These are phyloP conservation scores for Juncus effusus DNA, from an alignment of 176 grass and related monocot genomes.

Conservation along the genomic window DNA sequence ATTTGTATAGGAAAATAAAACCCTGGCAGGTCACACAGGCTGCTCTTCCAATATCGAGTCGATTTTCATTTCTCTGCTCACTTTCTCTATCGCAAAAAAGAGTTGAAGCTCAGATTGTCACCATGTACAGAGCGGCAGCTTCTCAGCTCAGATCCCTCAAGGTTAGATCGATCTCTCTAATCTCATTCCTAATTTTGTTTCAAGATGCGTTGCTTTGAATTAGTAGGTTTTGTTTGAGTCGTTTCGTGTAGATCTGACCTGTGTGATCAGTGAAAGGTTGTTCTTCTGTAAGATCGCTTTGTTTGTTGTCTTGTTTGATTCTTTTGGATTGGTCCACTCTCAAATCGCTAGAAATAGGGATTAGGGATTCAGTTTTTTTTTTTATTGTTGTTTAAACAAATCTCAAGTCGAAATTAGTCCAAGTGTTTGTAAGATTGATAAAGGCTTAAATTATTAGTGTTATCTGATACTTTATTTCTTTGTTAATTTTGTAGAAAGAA, in stretches of 20 bases:
- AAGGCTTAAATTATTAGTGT: too few relatives aligned
- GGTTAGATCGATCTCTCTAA: conserved; percentile 46
- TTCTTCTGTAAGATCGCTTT: too few relatives aligned
- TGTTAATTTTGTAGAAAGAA: too few relatives aligned
- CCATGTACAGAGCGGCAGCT: conserved; percentile 55
- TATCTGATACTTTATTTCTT: too few relatives aligned
- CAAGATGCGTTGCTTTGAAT: background rate
- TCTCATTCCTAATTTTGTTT: conserved; percentile 6
- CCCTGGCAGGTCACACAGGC: conserved; percentile 3
- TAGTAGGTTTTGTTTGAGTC: too few relatives aligned
- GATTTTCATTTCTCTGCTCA: conserved; percentile 9
- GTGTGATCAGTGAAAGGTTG: background rate
- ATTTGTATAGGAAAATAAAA: conserved; percentile 12
- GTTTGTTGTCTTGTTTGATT: too few relatives aligned
- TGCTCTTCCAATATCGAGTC: conserved; percentile 32
- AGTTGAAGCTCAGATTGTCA: conserved; percentile 9
- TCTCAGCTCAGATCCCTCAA: conserved; percentile 66
- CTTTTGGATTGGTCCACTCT: too few relatives aligned
- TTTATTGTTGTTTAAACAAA: too few relatives aligned
- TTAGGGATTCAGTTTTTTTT: too few relatives aligned
- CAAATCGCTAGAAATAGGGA: too few relatives aligned
- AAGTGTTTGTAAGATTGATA: too few relatives aligned
- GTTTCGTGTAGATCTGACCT: background rate
- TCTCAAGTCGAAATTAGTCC: too few relatives aligned
- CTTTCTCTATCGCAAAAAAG: conserved; percentile 27